Percentiles rank a stretch among this genome's conserved stretches.
These are phyloP conservation scores for Pouteria glomerata DNA, from an alignment of 148 eudicot genomes.

Conservation along the genomic window DNA sequence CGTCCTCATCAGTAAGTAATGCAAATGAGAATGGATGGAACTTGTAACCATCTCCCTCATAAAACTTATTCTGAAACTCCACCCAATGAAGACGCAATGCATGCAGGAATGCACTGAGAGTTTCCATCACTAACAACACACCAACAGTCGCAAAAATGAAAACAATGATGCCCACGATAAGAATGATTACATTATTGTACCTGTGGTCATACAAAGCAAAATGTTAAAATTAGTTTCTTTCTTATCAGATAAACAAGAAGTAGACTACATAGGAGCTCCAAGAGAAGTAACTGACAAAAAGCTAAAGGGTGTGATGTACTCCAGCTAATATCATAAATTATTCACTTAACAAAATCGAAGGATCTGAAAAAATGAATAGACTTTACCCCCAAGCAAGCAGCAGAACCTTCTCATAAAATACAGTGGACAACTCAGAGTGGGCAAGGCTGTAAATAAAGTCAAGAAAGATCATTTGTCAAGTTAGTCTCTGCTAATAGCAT, in stretches of 20 bases:
- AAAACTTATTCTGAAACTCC: constrained; percentile 86
- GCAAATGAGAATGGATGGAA: constrained; percentile 69
- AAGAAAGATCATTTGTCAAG: neutral
- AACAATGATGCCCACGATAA: constrained; percentile 56
- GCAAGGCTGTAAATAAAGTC: constrained; percentile 54
- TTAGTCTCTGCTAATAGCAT: neutral
- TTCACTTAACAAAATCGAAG: neutral
- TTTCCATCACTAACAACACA: constrained; percentile 88
- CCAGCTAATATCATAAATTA: neutral
- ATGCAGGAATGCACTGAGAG: constrained; percentile 92
- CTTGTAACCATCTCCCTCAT: constrained; percentile 89
- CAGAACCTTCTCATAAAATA: constrained; percentile 87
- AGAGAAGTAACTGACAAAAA: too few species aligned
- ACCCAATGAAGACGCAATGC: constrained; percentile 96
- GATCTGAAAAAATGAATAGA: constrained; percentile 12
- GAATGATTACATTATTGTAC: constrained; percentile 63
- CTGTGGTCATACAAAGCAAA: constrained; percentile 29
- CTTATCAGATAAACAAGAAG: neutral
- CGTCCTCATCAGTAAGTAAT: constrained; percentile 56
- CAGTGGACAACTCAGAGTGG: constrained; percentile 77
- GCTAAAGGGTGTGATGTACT: too few species aligned
- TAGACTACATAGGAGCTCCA: too few species aligned
- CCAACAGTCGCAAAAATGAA: constrained; percentile 87
- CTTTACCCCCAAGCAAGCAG: constrained; percentile 95
- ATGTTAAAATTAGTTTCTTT: neutral